Percentiles rank a stretch among this genome's conserved stretches.
Evolutionary conservation across 441 rosid species (phyloP).

Genomic region (Gossypium schwendimanii): DNA sequence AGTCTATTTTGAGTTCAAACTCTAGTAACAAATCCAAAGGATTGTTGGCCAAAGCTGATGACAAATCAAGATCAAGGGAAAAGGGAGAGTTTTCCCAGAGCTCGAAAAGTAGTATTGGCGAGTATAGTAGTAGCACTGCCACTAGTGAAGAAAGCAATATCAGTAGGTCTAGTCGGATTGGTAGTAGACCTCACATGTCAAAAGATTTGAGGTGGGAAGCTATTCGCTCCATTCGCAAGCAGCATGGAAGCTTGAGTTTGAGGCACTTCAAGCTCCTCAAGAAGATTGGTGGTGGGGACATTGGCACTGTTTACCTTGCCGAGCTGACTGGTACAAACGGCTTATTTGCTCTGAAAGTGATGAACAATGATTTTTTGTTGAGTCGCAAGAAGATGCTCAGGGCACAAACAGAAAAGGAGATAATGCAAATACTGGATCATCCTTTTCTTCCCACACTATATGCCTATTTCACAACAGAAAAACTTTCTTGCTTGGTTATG

Average conservation of each 20-base stretch:
- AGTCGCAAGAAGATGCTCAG: constrained; percentile 63
- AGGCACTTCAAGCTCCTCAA: constrained; percentile 61
- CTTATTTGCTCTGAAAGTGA: constrained; percentile 69
- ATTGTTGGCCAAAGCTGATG: constrained; percentile 36
- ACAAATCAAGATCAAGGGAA: constrained; percentile 47
- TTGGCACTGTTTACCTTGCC: constrained; percentile 70
- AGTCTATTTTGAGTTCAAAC: constrained; percentile 23
- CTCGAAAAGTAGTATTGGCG: constrained; percentile 84
- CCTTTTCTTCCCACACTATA: constrained; percentile 78
- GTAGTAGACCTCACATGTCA: constrained; percentile 75
- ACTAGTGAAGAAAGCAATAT: constrained; percentile 51
- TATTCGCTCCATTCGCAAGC: constrained; percentile 44
- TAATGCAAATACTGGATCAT: constrained; percentile 76
- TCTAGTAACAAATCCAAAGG: constrained; percentile 26
- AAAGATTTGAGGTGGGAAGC: constrained; percentile 74
- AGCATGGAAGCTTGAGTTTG: constrained; percentile 51
- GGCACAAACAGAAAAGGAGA: constrained; percentile 76
- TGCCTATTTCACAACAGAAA: constrained; percentile 57
- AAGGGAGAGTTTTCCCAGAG: constrained; percentile 70
- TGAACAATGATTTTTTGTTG: constrained; percentile 62
- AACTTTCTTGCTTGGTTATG: constrained; percentile 69
- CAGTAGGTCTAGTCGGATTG: constrained; percentile 47
- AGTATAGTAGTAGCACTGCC: constrained; percentile 58
- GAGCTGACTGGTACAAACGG: constrained; percentile 53
- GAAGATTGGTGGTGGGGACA: constrained; percentile 78